Evolutionary conservation across 2,329 filamentous ascomycete genomes (phyloP).

Genomic region (Penicillium brasilianum): DNA sequence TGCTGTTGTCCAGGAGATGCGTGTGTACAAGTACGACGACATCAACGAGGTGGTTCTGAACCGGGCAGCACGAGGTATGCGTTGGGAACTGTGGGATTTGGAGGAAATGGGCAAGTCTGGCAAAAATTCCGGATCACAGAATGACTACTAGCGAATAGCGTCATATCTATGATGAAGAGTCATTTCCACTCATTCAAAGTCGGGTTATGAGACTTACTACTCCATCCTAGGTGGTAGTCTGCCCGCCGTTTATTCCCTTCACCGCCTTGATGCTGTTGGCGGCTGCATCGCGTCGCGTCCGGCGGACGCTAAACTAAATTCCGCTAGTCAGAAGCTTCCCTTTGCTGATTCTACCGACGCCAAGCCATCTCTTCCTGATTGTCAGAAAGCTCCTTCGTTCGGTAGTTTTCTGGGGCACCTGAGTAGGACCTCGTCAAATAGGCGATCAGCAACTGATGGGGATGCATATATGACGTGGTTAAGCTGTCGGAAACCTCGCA

Average conservation of each 20-base stretch:
- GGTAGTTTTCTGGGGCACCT: not conserved
- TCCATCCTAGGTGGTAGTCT: not conserved
- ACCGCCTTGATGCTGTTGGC: not conserved
- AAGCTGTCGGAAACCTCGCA: not conserved
- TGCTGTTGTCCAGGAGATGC: not conserved
- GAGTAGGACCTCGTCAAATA: not conserved
- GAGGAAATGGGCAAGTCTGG: not conserved
- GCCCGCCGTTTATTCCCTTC: not conserved
- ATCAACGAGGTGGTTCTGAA: not conserved
- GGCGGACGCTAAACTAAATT: conserved; percentile 3
- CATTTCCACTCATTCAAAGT: not conserved
- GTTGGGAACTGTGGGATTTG: not conserved
- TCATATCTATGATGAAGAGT: not conserved
- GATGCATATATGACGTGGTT: not conserved
- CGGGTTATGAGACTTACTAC: not conserved
- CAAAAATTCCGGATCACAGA: not conserved
- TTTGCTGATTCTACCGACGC: not conserved
- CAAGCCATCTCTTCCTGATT: not conserved
- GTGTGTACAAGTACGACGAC: conserved; percentile 9
- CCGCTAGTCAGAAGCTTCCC: not conserved
- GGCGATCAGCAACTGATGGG: not conserved
- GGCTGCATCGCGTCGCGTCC: not conserved
- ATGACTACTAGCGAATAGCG: not conserved
- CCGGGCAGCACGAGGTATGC: not conserved
- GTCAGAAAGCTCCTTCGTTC: not conserved